Base-by-base conservation (phyloP, 1,139 yeast species). In the Arxiozyma bovina region DNA sequence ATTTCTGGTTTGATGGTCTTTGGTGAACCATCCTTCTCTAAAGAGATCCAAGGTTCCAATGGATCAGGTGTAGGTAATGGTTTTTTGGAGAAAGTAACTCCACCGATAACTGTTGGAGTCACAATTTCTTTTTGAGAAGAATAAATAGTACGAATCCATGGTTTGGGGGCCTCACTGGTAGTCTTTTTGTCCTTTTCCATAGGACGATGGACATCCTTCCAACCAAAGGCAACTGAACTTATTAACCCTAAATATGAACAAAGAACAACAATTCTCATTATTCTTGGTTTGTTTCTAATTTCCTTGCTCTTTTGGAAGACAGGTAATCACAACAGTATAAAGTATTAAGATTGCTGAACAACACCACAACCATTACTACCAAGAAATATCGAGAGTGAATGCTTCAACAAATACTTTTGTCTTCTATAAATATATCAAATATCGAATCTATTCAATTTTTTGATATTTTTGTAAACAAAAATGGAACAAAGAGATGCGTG, bases 1-100 rank as follows among this genome's bases (percentile, higher is more conserved):
- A 82, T 63, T 61, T 86, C 77, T 1, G 96, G 96, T 50, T 71
- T 75, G 52, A 88, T 80, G 0, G 96, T 87, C 68, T 84, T 83
- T 53, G 96, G 94, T n/a, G 77, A 69, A 9, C 96, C 96, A 57
- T 84, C 81, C 58, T 84, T 83, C 55, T 88, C 78, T 63, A 89
- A 74, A 1, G 88, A 78, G 50, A 89, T 75, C 96, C 96, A 89
- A n/a, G 86, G 87, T 59, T 82, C 81, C 57, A 87, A 76, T 17
- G 87, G 87, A 58, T 84, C 74, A 22, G 87, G 80, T 11, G 85
- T 80, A 9, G 71, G 70, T 2, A 65, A 68, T 0, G 95, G 96
- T 63, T 82, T 80, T 15, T 85, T 88, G 55, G 82, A 79, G 66
- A 89, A 84, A 0, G 96, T 87, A 52, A 89, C 87, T 23, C 93